Percentiles rank a stretch among this genome's conserved stretches.
phyloP scores from a whole-genome alignment of 2,329 filamentous ascomycete species.

The Pezicula carpinea region DNA sequence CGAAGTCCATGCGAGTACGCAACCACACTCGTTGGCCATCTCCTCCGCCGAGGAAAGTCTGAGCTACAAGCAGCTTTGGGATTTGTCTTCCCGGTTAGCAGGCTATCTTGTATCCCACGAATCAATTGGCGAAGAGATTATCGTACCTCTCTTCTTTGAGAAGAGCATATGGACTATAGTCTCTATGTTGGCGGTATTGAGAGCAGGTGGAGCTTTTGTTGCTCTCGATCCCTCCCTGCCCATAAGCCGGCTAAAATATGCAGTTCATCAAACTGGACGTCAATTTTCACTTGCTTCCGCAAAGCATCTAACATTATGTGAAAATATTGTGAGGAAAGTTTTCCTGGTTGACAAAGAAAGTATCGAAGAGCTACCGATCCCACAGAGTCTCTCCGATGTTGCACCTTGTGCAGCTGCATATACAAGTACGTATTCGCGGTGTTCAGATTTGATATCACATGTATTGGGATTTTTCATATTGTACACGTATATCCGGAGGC shows the following conservation, averaged over 20 bases:
- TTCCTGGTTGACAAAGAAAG: too few species aligned
- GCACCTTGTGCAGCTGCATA: background rate
- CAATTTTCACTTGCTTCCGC: background rate
- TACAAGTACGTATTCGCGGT: background rate
- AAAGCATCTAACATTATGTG: too few species aligned
- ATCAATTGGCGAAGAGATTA: conserved; percentile 5
- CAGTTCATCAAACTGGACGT: background rate
- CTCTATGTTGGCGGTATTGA: conserved; percentile 17
- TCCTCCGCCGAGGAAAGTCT: background rate
- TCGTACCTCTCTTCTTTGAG: conserved; percentile 19
- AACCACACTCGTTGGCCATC: conserved; percentile 7
- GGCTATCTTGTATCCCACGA: conserved; percentile 1
- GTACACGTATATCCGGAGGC: too few species aligned
- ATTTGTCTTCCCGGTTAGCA: conserved; percentile 2
- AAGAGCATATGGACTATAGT: conserved; percentile 19
- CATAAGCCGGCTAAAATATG: conserved; percentile 7
- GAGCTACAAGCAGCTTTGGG: conserved; percentile 4
- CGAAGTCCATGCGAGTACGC: background rate
- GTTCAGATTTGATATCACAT: conserved; percentile 3
- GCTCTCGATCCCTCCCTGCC: conserved; percentile 24
- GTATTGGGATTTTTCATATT: too few species aligned
- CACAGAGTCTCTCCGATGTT: background rate
- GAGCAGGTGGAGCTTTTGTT: conserved; percentile 20
- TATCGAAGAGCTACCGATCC: too few species aligned
- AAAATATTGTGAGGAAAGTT: too few species aligned